Conservation (phyloP, 2,329 filamentous ascomycete genomes). For the Apiospora saccharicola region DNA sequence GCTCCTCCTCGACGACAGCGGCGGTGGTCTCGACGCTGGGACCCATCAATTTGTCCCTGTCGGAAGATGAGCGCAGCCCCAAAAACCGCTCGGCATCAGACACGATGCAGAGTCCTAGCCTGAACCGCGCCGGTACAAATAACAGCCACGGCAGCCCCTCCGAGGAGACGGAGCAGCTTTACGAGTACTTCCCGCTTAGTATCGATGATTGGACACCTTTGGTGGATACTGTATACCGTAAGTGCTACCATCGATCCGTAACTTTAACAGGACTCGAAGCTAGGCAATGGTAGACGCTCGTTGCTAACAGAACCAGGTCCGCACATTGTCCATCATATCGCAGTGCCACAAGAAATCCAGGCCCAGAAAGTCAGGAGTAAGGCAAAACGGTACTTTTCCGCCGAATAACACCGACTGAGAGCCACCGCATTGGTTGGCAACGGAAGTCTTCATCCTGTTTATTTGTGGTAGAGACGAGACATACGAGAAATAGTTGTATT, state of each 20-base stretch:
- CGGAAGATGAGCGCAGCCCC: conserved; percentile 66
- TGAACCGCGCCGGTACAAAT: conserved; percentile 41
- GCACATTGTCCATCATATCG: conserved; percentile 91
- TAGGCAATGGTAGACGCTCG: conserved; percentile 60
- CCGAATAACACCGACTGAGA: conserved; percentile 53
- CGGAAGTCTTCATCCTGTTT: not conserved
- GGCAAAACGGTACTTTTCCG: conserved; percentile 76
- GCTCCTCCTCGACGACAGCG: conserved; percentile 34
- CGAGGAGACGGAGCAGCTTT: conserved; percentile 83
- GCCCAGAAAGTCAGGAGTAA: conserved; percentile 71
- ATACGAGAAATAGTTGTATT: not conserved
- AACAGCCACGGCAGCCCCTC: conserved; percentile 65
- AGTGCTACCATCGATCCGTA: conserved; percentile 67
- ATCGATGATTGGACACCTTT: conserved; percentile 75
- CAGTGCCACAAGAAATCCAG: conserved; percentile 73
- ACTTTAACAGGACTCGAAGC: conserved; percentile 61
- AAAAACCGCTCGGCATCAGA: conserved; percentile 57
- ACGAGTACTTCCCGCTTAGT: conserved; percentile 93
- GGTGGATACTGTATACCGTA: conserved; percentile 42
- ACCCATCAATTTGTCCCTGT: conserved; percentile 62
- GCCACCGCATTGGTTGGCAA: not conserved
- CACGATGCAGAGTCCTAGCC: conserved; percentile 55
- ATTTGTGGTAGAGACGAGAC: not conserved
- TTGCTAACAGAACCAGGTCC: conserved; percentile 50
- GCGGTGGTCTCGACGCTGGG: conserved; percentile 38